Conservation (phyloP, 139 green algal genomes). For the Deuterostichococcus epilithicus region DNA sequence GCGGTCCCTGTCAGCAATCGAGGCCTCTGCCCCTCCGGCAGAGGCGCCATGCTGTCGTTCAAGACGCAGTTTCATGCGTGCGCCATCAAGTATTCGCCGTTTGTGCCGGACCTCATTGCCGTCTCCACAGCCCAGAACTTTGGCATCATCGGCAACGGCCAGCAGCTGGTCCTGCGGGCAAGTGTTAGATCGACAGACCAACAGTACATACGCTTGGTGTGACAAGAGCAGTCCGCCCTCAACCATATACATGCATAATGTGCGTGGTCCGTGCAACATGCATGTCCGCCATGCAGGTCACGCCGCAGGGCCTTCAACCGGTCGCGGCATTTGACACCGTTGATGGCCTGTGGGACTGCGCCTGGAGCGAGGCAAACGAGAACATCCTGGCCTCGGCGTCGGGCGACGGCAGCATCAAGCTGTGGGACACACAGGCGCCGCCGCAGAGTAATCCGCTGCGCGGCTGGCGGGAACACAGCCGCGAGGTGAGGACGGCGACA, state of each 20-base stretch:
- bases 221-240: too few relatives aligned
- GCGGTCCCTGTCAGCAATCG: too few relatives aligned
- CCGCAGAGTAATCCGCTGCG: conserved; percentile 81
- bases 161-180: conserved; percentile 88
- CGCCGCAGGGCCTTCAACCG: conserved; percentile 65
- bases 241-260: background rate
- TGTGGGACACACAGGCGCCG: conserved; percentile 79
- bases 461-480: conserved; percentile 81
- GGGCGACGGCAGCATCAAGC: conserved; percentile 93
- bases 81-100: conserved; percentile 88
- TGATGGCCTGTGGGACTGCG: conserved; percentile 96
- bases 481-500: conserved; percentile 75
- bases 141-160: conserved; percentile 96
- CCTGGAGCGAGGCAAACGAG: conserved; percentile 94
- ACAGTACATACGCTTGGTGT: background rate
- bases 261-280: background rate
- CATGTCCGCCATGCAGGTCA: conserved; percentile 46
- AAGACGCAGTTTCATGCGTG: conserved; percentile 76
- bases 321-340: conserved; percentile 85
- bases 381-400: conserved; percentile 85
- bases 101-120: conserved; percentile 75
- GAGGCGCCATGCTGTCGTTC: conserved; percentile 49
- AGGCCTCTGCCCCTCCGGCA: too few relatives aligned
- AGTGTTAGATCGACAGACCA: background rate
- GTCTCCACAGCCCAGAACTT: conserved; percentile 96